These are phyloP conservation scores for Allantophomopsis lycopodina DNA, from an alignment of 2,329 filamentous ascomycete genomes.

Conservation along the genomic window DNA sequence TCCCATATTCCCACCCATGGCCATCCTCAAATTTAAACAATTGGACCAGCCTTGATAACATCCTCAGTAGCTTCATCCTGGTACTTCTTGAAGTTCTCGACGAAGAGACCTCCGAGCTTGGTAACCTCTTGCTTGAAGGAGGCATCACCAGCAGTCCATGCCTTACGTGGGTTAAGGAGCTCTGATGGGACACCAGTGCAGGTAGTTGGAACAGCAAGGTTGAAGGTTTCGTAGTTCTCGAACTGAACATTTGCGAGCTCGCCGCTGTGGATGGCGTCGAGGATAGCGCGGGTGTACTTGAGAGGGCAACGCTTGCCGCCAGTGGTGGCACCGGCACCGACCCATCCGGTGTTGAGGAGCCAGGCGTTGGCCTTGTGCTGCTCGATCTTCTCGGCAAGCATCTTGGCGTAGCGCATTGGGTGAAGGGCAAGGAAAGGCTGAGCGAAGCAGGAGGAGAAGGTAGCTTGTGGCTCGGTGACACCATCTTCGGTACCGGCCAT, in stretches of 20 bases:
- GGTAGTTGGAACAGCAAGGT: constrained; percentile 85
- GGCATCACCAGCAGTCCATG: constrained; percentile 72
- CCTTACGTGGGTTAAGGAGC: constrained; percentile 86
- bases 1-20: no score
- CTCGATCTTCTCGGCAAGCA: constrained; percentile 97
- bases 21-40: constrained; percentile 8
- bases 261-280: constrained; percentile 95
- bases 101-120: constrained; percentile 83
- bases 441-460: constrained; percentile 98
- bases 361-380: constrained; percentile 92
- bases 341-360: constrained; percentile 98
- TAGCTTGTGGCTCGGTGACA: constrained; percentile 92
- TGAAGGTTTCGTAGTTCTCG: constrained; percentile 94
- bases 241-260: constrained; percentile 88
- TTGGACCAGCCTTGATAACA: constrained; percentile 54
- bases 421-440: constrained; percentile 98
- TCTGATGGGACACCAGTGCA: constrained; percentile 84
- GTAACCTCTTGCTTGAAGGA: constrained; percentile 79
- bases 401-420: constrained; percentile 97
- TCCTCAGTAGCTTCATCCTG: constrained; percentile 69
- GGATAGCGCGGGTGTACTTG: constrained; percentile 97
- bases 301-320: constrained; percentile 94
- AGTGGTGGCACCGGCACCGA: constrained; percentile 78
- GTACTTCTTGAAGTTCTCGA: constrained; percentile 98
- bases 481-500: constrained; percentile 99